Percentiles rank a stretch among this genome's conserved stretches.
phyloP scores from a whole-genome alignment of 257 asterid species.

The Capsicum chinense region DNA sequence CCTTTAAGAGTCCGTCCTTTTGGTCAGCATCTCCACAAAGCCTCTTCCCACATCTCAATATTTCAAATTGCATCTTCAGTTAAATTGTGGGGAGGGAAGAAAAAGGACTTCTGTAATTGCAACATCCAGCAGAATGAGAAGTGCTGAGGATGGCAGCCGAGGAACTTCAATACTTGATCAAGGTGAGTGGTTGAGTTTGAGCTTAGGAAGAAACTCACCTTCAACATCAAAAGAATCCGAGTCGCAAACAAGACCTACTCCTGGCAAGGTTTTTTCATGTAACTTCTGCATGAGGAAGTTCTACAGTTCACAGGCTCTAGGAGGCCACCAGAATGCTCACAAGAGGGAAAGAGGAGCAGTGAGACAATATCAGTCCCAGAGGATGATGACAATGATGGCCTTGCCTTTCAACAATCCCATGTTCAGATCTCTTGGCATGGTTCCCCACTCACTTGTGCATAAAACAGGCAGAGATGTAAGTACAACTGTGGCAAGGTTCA shows the following conservation, averaged over 20 bases:
- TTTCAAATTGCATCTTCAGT: slow-evolving; percentile 9
- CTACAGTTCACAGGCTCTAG: slow-evolving; percentile 93
- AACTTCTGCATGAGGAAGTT: slow-evolving; percentile 94
- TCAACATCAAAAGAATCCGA: slow-evolving; percentile 46
- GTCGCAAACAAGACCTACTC: slow-evolving; percentile 48
- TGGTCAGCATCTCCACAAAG: slow-evolving; percentile 41
- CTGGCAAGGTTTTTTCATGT: slow-evolving; percentile 78
- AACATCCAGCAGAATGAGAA: slow-evolving; percentile 45
- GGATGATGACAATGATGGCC: slow-evolving; percentile 60
- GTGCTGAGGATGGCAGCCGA: slow-evolving; percentile 40
- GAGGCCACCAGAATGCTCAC: slow-evolving; percentile 99
- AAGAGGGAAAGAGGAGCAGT: slow-evolving; percentile 89
- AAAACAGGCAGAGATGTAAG: slow-evolving; percentile 59
- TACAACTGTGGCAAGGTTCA: slow-evolving; percentile 43
- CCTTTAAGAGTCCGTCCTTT: slow-evolving; percentile 44
- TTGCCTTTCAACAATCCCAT: slow-evolving; percentile 56
- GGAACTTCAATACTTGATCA: slow-evolving; percentile 37
- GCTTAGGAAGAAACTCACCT: slow-evolving; percentile 57
- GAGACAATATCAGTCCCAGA: slow-evolving; percentile 64
- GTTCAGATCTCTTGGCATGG: slow-evolving; percentile 87
- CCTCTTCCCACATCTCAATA: slow-evolving; percentile 36
- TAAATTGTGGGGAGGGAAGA: slow-evolving; percentile 30
- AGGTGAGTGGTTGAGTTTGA: slow-evolving; percentile 73
- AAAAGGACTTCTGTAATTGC: not conserved
- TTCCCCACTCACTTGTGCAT: slow-evolving; percentile 67